Conservation (phyloP, 352 stramenopile species). For the Pythium phragmiticola region DNA sequence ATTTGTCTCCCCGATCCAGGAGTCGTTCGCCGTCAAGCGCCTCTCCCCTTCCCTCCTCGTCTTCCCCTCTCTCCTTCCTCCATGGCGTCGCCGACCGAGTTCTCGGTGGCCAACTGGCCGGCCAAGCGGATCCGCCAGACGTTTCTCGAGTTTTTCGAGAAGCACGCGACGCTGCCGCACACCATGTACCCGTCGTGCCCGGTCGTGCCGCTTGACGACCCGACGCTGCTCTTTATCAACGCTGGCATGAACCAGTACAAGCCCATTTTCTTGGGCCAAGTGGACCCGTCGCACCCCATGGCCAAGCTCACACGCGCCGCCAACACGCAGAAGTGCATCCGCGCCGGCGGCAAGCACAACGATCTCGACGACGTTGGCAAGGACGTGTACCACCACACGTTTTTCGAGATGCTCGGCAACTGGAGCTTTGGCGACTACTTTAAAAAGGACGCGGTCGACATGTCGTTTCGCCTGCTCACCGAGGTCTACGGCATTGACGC, state of each 20-base stretch:
- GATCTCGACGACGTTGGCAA: slow-evolving; percentile 99
- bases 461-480: slow-evolving; percentile 96
- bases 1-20: neutral
- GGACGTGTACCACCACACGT: slow-evolving; percentile 99
- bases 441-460: slow-evolving; percentile 97
- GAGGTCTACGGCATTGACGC: slow-evolving; percentile 94
- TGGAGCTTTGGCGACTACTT: slow-evolving; percentile 99
- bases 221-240: slow-evolving; percentile 99
- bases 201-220: slow-evolving; percentile 97
- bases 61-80: neutral
- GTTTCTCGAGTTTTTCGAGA: slow-evolving; percentile 98
- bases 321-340: slow-evolving; percentile 99
- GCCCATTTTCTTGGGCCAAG: slow-evolving; percentile 98
- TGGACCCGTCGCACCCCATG: slow-evolving; percentile 93
- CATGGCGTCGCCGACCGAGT: slow-evolving; percentile 26
- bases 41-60: neutral
- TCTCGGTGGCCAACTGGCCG: slow-evolving; percentile 80
- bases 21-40: slow-evolving; percentile 2
- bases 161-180: slow-evolving; percentile 82
- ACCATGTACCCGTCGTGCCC: slow-evolving; percentile 96
- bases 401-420: slow-evolving; percentile 99
- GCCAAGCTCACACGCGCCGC: slow-evolving; percentile 89
- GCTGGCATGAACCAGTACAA: slow-evolving; percentile 99
- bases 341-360: slow-evolving; percentile 99
- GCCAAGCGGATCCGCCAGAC: slow-evolving; percentile 95